Conservation (phyloP, 495 filamentous ascomycete genomes). For the Cairneyella variabilis region DNA sequence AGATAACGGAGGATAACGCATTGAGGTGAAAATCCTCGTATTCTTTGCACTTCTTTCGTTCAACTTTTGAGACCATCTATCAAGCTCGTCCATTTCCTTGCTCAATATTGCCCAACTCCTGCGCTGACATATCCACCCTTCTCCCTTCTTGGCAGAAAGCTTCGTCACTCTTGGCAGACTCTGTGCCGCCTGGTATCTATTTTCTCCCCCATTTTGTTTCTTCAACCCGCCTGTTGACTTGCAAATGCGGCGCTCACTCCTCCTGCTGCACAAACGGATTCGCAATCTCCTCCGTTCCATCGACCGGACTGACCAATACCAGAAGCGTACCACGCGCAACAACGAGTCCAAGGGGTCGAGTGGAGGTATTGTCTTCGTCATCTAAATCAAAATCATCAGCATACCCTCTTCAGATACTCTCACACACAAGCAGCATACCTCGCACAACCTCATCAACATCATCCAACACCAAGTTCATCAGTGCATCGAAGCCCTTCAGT, state of each 20-base stretch:
- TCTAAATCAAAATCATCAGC: slow-evolving; percentile 44
- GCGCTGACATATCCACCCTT: too few species aligned
- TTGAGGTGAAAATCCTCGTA: too few species aligned
- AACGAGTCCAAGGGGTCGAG: slow-evolving; percentile 80
- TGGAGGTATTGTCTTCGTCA: slow-evolving; percentile 84
- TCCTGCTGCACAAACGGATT: slow-evolving; percentile 84
- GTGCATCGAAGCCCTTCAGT: slow-evolving; percentile 90
- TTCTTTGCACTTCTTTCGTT: too few species aligned
- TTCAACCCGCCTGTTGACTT: too few species aligned
- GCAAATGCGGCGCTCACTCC: slow-evolving; percentile 39
- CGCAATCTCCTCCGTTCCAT: slow-evolving; percentile 91
- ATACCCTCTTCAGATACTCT: neutral
- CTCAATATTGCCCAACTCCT: too few species aligned
- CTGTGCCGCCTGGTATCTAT: too few species aligned
- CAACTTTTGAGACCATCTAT: too few species aligned
- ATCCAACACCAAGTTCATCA: slow-evolving; percentile 97
- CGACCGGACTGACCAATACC: slow-evolving; percentile 84
- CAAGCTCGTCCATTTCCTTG: too few species aligned
- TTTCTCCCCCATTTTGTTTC: too few species aligned
- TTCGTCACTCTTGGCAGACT: too few species aligned
- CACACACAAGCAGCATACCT: slow-evolving; percentile 61
- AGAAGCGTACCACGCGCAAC: slow-evolving; percentile 91
- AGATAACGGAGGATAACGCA: too few species aligned
- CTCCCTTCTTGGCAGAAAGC: too few species aligned
- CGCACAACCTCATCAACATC: slow-evolving; percentile 85